Base-by-base conservation (phyloP, 2,329 filamentous ascomycete species). In the Fusarium graminum region DNA sequence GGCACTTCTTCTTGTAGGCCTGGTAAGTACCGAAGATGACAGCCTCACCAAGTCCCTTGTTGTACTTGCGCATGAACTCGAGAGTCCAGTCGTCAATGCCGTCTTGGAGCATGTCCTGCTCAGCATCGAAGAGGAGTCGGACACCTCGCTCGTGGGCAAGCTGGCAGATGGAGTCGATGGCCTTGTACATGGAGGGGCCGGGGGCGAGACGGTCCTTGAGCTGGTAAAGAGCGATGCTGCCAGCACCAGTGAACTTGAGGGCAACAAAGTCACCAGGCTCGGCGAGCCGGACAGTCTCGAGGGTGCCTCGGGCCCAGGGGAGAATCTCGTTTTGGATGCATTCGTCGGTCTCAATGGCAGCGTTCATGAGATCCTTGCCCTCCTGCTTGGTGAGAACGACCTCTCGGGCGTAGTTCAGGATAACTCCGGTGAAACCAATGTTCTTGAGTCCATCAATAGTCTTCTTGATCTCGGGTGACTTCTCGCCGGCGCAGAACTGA, bases 401-500 rank as follows among this genome's bases (percentile, higher is more conserved):
- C 77, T 97, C 94, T 66, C 86, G 87, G 4, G 92, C 93, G 72
- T 96, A 97, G 49, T 92, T 89, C 44, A 97, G 83, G 54, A 97
- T 93, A 7, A 97, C 91, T 13, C 93, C 94, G 25, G 86, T 87
- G 74, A 92, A 97, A 3, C 94, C 94, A 42, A 94, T 88, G 30
- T 82, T 77, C 76, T 92, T 92, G 11, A 97, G 82, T 3, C 83
- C 81, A 2, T 83, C 74, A 29, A 93, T 86, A 0, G 90, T 93
- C 29, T 76, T 78, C 40, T 82, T 81, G 3, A 96, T 90, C 77
- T 97, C 92, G 2, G 76, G 72, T 0, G 85, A 82, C 46, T 86
- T 90, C 78, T 93, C 91, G 28, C 94, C 94, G 0, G 92, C 92
- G 77, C 94, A 97, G 78, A 97, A 97, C 73, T 97, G 94, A 25